A percentile compares a stretch with the other conserved stretches of the same genome.
phyloP scores from a whole-genome alignment of 306 rosid species.

The Alnus glutinosa region DNA sequence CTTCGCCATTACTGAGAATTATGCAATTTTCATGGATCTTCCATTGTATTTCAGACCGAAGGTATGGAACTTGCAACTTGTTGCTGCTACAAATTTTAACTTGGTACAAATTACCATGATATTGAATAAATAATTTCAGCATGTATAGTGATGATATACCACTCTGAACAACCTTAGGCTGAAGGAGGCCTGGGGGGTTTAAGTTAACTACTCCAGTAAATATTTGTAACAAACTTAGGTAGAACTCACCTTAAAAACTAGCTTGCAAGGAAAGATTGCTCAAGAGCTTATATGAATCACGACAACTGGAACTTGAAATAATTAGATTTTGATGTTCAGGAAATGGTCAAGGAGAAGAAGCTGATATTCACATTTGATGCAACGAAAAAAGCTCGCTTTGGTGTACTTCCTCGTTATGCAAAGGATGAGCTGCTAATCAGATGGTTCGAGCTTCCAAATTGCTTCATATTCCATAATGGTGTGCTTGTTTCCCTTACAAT shows the following conservation, averaged over 20 bases:
- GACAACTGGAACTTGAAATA: slow-evolving; percentile 20
- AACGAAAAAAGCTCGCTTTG: slow-evolving; percentile 88
- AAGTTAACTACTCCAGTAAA: background rate
- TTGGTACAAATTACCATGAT: background rate
- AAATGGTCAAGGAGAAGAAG: slow-evolving; percentile 89
- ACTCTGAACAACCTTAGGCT: background rate
- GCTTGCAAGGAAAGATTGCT: no score
- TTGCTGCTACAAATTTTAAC: slow-evolving; percentile 15
- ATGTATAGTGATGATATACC: slow-evolving; percentile 11
- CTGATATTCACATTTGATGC: slow-evolving; percentile 75
- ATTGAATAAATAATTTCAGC: background rate
- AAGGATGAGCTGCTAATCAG: slow-evolving; percentile 73
- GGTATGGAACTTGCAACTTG: slow-evolving; percentile 44
- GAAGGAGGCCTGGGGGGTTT: background rate
- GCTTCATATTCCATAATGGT: slow-evolving; percentile 98
- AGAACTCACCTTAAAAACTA: no score
- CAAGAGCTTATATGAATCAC: background rate
- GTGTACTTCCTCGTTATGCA: slow-evolving; percentile 91
- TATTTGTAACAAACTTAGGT: no score
- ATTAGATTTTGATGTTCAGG: slow-evolving; percentile 54
- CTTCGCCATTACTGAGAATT: slow-evolving; percentile 89
- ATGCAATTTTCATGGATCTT: slow-evolving; percentile 90
- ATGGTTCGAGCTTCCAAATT: slow-evolving; percentile 98
- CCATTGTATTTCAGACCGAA: slow-evolving; percentile 82
- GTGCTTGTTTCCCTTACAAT: background rate